These are phyloP conservation scores for Ascochyta fabae DNA, from an alignment of 2,329 filamentous ascomycete species.

Conservation along the genomic window DNA sequence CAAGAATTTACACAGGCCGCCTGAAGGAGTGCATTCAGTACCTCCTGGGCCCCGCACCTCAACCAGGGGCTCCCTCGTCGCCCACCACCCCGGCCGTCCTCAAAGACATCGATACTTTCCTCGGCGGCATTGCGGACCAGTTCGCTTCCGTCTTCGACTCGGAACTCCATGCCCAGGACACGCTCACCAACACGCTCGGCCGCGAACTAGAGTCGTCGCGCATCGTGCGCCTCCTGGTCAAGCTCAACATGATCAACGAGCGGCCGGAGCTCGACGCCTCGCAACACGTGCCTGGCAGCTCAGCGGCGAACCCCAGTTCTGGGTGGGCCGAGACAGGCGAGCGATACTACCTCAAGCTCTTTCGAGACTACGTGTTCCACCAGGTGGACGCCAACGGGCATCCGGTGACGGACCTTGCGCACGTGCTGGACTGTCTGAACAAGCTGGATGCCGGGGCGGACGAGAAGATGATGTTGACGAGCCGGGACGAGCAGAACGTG, in stretches of 20 bases:
- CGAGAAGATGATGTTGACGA: slow-evolving; percentile 84
- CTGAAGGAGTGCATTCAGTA: slow-evolving; percentile 81
- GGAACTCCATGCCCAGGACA: slow-evolving; percentile 79
- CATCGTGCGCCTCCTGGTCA: slow-evolving; percentile 78
- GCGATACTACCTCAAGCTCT: slow-evolving; percentile 90
- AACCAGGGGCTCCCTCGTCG: slow-evolving; percentile 37
- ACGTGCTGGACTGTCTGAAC: slow-evolving; percentile 85
- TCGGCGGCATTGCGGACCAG: slow-evolving; percentile 79
- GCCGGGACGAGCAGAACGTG: slow-evolving; percentile 86
- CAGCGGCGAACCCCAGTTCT: slow-evolving; percentile 36
- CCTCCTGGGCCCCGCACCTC: slow-evolving; percentile 69
- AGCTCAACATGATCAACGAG: slow-evolving; percentile 88
- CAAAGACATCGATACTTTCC: slow-evolving; percentile 80
- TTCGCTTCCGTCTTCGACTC: slow-evolving; percentile 78
- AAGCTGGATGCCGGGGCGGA: slow-evolving; percentile 90
- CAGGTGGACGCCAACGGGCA: slow-evolving; percentile 86
- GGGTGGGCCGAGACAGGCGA: slow-evolving; percentile 93
- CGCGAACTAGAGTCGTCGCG: slow-evolving; percentile 90
- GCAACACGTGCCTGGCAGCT: slow-evolving; percentile 47
- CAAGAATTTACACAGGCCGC: slow-evolving; percentile 76
- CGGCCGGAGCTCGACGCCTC: slow-evolving; percentile 83
- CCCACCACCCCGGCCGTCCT: slow-evolving; percentile 48
- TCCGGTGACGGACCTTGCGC: slow-evolving; percentile 83
- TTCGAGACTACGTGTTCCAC: slow-evolving; percentile 97
- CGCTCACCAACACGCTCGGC: slow-evolving; percentile 72